These are phyloP conservation scores for Xylariomycetidae sp. DNA, from an alignment of 2,329 filamentous ascomycete species.

Conservation along the genomic window DNA sequence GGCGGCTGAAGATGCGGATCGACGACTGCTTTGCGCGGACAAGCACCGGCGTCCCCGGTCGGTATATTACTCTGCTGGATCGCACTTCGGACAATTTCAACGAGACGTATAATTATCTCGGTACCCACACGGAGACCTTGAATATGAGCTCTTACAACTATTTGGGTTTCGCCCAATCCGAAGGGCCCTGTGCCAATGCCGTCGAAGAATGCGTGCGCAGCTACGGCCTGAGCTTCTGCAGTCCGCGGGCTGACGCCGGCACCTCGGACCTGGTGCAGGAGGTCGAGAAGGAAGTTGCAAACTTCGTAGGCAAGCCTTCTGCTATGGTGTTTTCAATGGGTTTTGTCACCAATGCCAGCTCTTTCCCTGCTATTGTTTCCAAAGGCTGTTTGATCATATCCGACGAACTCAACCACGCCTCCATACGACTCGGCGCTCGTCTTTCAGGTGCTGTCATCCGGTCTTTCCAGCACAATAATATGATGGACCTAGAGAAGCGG, in stretches of 20 bases:
- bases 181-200: slow-evolving; percentile 91
- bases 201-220: slow-evolving; percentile 81
- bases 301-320: slow-evolving; percentile 89
- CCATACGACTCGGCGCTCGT: slow-evolving; percentile 91
- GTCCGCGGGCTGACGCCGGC: slow-evolving; percentile 77
- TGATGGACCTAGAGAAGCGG: slow-evolving; percentile 77
- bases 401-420: slow-evolving; percentile 96
- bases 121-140: slow-evolving; percentile 87
- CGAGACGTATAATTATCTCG: slow-evolving; percentile 80
- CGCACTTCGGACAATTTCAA: slow-evolving; percentile 91
- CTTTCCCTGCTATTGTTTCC: slow-evolving; percentile 86
- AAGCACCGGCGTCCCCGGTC: slow-evolving; percentile 87
- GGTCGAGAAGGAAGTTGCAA: slow-evolving; percentile 83
- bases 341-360: slow-evolving; percentile 89
- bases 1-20: slow-evolving; percentile 86
- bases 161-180: slow-evolving; percentile 94
- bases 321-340: slow-evolving; percentile 99
- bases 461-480: slow-evolving; percentile 98
- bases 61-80: slow-evolving; percentile 89
- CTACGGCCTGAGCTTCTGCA: slow-evolving; percentile 79
- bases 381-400: slow-evolving; percentile 95
- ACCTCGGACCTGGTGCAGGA: slow-evolving; percentile 84
- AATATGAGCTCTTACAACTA: slow-evolving; percentile 99
- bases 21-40: slow-evolving; percentile 96
- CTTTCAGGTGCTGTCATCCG: slow-evolving; percentile 91